phyloP scores from a whole-genome alignment of 257 asterid genomes.

The Paulownia fortunei region DNA sequence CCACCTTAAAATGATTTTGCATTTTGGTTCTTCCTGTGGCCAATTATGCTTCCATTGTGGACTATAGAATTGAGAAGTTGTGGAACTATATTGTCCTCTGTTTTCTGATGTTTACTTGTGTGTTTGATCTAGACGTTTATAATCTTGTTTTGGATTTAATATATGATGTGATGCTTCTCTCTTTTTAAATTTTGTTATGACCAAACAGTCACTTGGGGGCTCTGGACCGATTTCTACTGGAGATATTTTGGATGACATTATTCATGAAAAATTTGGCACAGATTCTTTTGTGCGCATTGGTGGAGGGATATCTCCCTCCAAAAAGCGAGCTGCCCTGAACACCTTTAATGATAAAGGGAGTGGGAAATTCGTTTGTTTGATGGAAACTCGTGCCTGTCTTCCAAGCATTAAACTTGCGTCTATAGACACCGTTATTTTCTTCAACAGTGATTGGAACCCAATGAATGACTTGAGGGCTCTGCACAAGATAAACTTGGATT shows the following conservation, averaged over 20 bases:
- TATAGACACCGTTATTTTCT: slow-evolving; percentile 53
- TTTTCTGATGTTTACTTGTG: background rate
- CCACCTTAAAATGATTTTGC: background rate
- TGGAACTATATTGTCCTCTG: background rate
- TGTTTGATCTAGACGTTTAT: slow-evolving; percentile 8
- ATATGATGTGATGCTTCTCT: slow-evolving; percentile 5
- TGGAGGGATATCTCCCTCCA: slow-evolving; percentile 33
- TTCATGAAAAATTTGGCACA: slow-evolving; percentile 52
- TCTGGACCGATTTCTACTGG: slow-evolving; percentile 50
- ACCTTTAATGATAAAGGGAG: slow-evolving; percentile 46
- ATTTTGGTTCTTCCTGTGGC: no score
- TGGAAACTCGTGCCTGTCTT: slow-evolving; percentile 62
- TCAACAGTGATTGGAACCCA: slow-evolving; percentile 78
- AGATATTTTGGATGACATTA: slow-evolving; percentile 64
- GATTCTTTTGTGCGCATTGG: slow-evolving; percentile 54
- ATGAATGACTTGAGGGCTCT: slow-evolving; percentile 61
- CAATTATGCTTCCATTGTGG: no score
- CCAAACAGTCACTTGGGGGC: slow-evolving; percentile 46
- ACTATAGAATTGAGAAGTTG: no score
- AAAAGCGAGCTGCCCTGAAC: slow-evolving; percentile 37
- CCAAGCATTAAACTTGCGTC: slow-evolving; percentile 50
- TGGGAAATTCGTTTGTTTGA: slow-evolving; percentile 52
- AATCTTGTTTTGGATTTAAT: slow-evolving; percentile 12
- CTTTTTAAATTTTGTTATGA: slow-evolving; percentile 21
- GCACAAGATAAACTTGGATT: slow-evolving; percentile 52